phyloP scores from a whole-genome alignment of 805 yeast species.

The Saccharomycopsis sp. region DNA sequence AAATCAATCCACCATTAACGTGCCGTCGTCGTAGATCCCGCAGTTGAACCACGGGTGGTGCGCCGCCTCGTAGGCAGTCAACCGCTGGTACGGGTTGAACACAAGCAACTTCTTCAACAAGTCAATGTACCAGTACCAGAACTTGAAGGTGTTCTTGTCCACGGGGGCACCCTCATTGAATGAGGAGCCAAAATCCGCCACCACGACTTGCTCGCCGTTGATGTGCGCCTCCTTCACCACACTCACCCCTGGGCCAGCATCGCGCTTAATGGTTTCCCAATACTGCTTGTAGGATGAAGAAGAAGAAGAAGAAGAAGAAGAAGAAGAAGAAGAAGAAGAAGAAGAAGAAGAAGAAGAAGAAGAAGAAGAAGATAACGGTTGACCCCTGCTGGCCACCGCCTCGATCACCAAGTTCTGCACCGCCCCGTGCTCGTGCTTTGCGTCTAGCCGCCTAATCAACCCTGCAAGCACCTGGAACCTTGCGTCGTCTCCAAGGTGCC shows the following conservation, averaged over 20 bases:
- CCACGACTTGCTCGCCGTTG: neutral
- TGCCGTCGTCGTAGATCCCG: slow-evolving; percentile 51
- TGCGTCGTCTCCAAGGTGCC: slow-evolving; percentile 2
- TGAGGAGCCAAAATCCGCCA: neutral
- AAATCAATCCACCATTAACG: too few relatives aligned
- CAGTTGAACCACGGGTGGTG: slow-evolving; percentile 74
- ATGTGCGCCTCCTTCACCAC: neutral
- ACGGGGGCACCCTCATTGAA: slow-evolving; percentile 20
- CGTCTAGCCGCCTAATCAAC: too few relatives aligned
- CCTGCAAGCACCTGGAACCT: too few relatives aligned
- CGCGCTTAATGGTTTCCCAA: too few relatives aligned
- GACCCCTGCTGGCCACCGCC: neutral
- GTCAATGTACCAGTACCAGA: slow-evolving; percentile 79
- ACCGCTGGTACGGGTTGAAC: slow-evolving; percentile 63
- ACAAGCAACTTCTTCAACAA: slow-evolving; percentile 55
- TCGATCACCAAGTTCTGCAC: neutral
- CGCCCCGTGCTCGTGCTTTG: too few relatives aligned
- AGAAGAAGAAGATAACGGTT: too few relatives aligned
- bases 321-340: too few relatives aligned
- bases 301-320: too few relatives aligned
- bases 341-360: too few relatives aligned
- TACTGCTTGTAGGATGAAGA: too few relatives aligned
- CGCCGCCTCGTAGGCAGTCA: slow-evolving; percentile 68
- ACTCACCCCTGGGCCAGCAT: neutral
- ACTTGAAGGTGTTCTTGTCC: slow-evolving; percentile 56